Evolutionary conservation across 139 green algal genomes (phyloP).

Genomic region (Astrephomene gubernaculifera): DNA sequence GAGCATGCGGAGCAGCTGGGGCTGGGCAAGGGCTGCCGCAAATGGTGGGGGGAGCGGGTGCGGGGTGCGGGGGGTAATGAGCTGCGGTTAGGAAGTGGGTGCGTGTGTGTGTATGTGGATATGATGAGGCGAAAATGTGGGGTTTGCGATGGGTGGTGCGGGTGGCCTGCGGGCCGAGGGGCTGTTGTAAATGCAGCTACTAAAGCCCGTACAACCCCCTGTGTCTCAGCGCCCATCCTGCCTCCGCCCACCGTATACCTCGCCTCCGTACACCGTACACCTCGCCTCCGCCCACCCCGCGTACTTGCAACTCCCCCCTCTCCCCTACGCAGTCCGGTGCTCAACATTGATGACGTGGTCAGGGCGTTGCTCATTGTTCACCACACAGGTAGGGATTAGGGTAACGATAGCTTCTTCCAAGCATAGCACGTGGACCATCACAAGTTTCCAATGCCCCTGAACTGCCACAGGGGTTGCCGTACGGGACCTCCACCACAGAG

Average conservation of each 20-base stretch:
- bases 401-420: no score
- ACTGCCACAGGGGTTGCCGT: not conserved
- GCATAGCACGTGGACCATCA: no score
- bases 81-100: no score
- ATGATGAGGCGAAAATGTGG: not conserved
- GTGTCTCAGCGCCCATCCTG: not conserved
- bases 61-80: not conserved
- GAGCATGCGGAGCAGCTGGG: conserved; percentile 41
- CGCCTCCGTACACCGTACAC: not conserved
- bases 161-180: not conserved
- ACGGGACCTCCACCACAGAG: not conserved
- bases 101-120: not conserved
- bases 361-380: conserved; percentile 41
- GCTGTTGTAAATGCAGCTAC: not conserved
- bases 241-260: not conserved
- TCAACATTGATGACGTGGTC: conserved; percentile 58
- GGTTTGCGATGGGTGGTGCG: not conserved
- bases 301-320: not conserved
- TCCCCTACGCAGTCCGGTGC: conserved; percentile 41
- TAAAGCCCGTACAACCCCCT: not conserved
- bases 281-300: not conserved
- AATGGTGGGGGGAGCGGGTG: not conserved
- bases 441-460: not conserved
- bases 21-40: conserved; percentile 12
- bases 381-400: not conserved